Evolutionary conservation across 371 early-diverging fungal genomes (phyloP), one percentile per base, ranked within the genome.

Genomic region (Syncephalastrum contaminatum): DNA sequence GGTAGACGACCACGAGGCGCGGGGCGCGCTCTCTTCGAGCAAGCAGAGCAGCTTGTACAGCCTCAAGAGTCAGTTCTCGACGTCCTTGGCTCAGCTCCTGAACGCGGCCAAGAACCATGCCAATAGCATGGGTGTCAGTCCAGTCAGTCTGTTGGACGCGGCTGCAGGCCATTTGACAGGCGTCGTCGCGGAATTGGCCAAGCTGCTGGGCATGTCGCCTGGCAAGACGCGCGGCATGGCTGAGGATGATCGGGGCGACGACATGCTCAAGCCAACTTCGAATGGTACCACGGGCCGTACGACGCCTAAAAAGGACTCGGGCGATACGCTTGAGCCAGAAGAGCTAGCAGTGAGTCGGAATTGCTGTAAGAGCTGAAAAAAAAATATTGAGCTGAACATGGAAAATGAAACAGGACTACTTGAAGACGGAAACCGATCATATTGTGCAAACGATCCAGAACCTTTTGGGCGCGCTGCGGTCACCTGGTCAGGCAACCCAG

Each of bases 361-460:
- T n/a, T 15, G 6, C 41, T 40, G 4, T 6, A 10, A 12, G 10
- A 10, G 12, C 36, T 30, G 10, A 48, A 27, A 56, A 27, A 56
- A n/a, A 44, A 48, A 24, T 19, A 25, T 30, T 20, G n/a, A 21
- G 47, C 18, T 36, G 24, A 16, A 45, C 41, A 40, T n/a, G 45
- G 24, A 49, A 46, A 41, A 25, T 20, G 8, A 10, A 30, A 25
- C 61, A 86, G 81, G 73, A 71, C 51, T 93, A 87, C 59, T 73
- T 97, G 14, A 95, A 95, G 69, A 72, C 73, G 25, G 90, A 94
- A 58, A 95, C 95, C 0, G 94, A 91, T 65, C 70, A 75, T 24
- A 93, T 95, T 48, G 93, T 97, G 4, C 84, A 88, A 20, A 86
- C 89, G 0, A 95, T 97, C 49, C 96, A 97, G 62, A 73, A 70